Evolutionary conservation across 192 early-diverging fungal genomes (phyloP).

Genomic region (Coemansia aciculifera): DNA sequence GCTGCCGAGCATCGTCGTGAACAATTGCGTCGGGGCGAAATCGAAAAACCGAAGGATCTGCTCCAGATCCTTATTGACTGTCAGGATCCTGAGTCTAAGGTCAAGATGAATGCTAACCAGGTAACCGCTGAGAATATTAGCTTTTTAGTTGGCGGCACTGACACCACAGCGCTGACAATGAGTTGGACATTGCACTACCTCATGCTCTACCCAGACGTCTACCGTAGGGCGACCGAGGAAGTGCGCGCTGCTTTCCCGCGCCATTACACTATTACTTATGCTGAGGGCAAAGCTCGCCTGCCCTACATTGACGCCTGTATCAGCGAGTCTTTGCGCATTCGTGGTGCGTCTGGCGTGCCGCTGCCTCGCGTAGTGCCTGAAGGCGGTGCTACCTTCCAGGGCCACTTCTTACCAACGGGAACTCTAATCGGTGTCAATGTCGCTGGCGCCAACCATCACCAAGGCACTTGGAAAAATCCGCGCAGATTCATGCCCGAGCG

Average conservation of each 20-base stretch:
- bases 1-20: slow-evolving; percentile 14
- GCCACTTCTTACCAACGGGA: slow-evolving; percentile 37
- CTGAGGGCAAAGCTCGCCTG: slow-evolving; percentile 25
- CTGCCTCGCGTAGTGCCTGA: slow-evolving; percentile 32
- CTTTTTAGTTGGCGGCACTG: slow-evolving; percentile 39
- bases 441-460: slow-evolving; percentile 26
- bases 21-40: slow-evolving; percentile 5
- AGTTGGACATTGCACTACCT: slow-evolving; percentile 41
- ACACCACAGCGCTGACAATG: slow-evolving; percentile 38
- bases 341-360: slow-evolving; percentile 13
- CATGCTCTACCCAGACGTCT: slow-evolving; percentile 28
- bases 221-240: slow-evolving; percentile 24
- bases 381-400: slow-evolving; percentile 27
- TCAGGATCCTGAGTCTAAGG: slow-evolving; percentile 39
- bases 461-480: slow-evolving; percentile 14
- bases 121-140: slow-evolving; percentile 34
- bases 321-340: slow-evolving; percentile 45
- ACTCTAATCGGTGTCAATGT: slow-evolving; percentile 16
- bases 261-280: slow-evolving; percentile 29
- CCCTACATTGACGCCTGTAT: slow-evolving; percentile 50
- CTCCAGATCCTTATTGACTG: slow-evolving; percentile 45
- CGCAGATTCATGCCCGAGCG: slow-evolving; percentile 36
- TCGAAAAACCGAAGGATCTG: slow-evolving; percentile 43
- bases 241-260: slow-evolving; percentile 31
- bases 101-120: slow-evolving; percentile 30